Conservation (phyloP, 2,329 filamentous ascomycete species). For the Calonectria naviculata region DNA sequence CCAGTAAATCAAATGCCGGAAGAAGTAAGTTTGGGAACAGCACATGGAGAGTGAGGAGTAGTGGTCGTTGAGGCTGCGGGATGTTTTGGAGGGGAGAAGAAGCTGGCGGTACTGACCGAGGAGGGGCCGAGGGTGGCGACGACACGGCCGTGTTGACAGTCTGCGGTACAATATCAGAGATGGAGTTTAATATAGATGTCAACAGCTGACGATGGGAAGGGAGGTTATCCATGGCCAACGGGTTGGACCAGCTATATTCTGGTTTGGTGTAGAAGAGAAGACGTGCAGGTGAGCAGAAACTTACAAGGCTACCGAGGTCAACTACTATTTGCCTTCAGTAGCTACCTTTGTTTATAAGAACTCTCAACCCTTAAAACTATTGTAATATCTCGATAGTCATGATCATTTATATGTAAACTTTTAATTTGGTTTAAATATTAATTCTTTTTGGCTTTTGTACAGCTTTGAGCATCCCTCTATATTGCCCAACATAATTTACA, state of each 20-base stretch:
- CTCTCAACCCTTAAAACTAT: too few species aligned
- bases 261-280: constrained; percentile 10
- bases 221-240: constrained; percentile 35
- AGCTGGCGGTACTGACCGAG: constrained; percentile 26
- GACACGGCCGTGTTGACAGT: neutral
- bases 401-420: neutral
- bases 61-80: constrained; percentile 53
- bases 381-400: too few species aligned
- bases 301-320: neutral
- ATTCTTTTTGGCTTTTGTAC: constrained; percentile 27
- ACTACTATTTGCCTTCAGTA: neutral
- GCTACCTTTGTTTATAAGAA: too few species aligned
- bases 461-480: constrained; percentile 32
- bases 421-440: neutral
- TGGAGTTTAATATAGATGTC: constrained; percentile 59
- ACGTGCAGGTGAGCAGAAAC: neutral
- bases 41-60: constrained; percentile 85
- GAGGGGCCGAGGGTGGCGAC: constrained; percentile 39
- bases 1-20: constrained; percentile 87
- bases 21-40: constrained; percentile 85
- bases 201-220: constrained; percentile 57
- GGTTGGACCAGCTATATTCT: constrained; percentile 1
- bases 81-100: constrained; percentile 28
- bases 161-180: constrained; percentile 40
- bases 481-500: constrained; percentile 35